Evolutionary conservation across 345 rosid species (phyloP).

Genomic region (Dimocarpus longan): DNA sequence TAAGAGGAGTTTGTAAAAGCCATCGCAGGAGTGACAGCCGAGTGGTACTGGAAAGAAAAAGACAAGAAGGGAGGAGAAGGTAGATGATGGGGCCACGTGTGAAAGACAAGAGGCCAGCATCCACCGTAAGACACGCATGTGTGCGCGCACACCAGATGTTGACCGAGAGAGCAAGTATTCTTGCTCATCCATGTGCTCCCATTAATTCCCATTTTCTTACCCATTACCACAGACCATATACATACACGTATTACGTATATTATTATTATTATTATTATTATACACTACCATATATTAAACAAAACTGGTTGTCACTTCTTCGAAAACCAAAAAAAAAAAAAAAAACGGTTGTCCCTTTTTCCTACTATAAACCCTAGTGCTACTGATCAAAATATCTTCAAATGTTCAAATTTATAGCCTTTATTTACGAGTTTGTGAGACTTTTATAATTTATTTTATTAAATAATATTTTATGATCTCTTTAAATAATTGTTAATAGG

Average conservation of each 20-base stretch:
- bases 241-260: not conserved
- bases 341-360: too few relatives aligned
- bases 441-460: too few relatives aligned
- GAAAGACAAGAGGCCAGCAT: slow-evolving; percentile 30
- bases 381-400: not conserved
- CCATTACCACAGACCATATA: not conserved
- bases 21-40: too few relatives aligned
- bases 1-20: too few relatives aligned
- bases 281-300: too few relatives aligned
- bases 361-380: too few relatives aligned
- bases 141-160: slow-evolving; percentile 29
- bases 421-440: not conserved
- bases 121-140: slow-evolving; percentile 40
- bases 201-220: not conserved
- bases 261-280: too few relatives aligned
- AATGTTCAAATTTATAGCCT: too few relatives aligned
- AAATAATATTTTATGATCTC: not conserved
- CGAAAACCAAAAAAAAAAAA: too few relatives aligned
- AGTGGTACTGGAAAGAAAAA: not conserved
- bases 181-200: slow-evolving; percentile 3
- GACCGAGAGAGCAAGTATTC: slow-evolving; percentile 6
- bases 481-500: too few relatives aligned
- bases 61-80: not conserved
- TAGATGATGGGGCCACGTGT: slow-evolving; percentile 13
- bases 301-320: too few relatives aligned